Percentiles rank a stretch among this genome's conserved stretches.
Conservation (phyloP, 2,329 filamentous ascomycete genomes). For the Pseudogymnoascus destructans region DNA sequence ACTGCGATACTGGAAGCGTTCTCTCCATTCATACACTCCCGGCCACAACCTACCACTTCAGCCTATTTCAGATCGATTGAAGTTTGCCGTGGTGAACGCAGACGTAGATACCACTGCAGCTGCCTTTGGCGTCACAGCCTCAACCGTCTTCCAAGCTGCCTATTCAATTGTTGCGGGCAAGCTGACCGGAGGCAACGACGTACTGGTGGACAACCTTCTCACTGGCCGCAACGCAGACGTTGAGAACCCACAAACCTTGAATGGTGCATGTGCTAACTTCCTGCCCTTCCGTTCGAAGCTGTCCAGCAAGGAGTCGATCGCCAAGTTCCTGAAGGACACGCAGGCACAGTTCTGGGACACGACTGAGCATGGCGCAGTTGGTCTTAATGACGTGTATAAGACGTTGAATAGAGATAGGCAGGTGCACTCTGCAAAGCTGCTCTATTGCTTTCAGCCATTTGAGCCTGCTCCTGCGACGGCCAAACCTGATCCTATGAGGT, state of each 20-base stretch:
- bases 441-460: conserved; percentile 27
- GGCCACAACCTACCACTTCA: not conserved
- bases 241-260: conserved; percentile 27
- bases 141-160: conserved; percentile 28
- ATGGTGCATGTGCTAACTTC: conserved; percentile 29
- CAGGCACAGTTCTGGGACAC: conserved; percentile 23
- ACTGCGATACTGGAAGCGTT: conserved; percentile 19
- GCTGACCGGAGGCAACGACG: conserved; percentile 16
- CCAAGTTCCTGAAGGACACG: conserved; percentile 18
- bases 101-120: conserved; percentile 19
- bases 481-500: conserved; percentile 11
- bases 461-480: conserved; percentile 19
- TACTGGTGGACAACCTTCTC: conserved; percentile 28
- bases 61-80: not conserved
- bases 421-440: conserved; percentile 14
- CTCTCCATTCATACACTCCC: conserved; percentile 8
- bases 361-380: conserved; percentile 23
- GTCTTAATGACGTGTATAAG: conserved; percentile 23
- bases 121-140: conserved; percentile 22
- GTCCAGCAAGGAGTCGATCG: conserved; percentile 10
- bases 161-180: conserved; percentile 24
- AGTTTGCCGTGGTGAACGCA: conserved; percentile 12
- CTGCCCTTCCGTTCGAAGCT: conserved; percentile 24
- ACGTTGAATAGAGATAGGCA: conserved; percentile 15
- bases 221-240: conserved; percentile 29